These are phyloP conservation scores for Aspergillus hancockii DNA, from an alignment of 495 filamentous ascomycete genomes.

Conservation along the genomic window DNA sequence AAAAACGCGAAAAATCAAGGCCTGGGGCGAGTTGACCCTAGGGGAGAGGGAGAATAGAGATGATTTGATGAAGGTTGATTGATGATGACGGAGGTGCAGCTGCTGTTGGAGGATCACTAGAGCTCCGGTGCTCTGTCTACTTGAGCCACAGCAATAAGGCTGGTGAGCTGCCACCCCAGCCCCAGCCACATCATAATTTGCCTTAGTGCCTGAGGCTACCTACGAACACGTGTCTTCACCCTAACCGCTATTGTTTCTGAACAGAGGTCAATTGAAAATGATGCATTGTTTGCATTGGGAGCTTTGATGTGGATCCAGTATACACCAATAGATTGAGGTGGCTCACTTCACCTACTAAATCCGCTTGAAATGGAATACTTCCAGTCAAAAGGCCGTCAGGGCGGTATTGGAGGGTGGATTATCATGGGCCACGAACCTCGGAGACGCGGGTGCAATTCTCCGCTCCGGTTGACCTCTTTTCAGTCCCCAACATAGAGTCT, in stretches of 20 bases:
- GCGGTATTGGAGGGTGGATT: slow-evolving; percentile 2
- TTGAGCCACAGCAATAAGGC: slow-evolving; percentile 15
- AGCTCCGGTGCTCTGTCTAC: slow-evolving; percentile 3
- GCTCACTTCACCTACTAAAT: background rate
- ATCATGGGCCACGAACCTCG: slow-evolving; percentile 17
- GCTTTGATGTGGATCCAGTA: background rate
- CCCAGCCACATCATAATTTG: slow-evolving; percentile 12
- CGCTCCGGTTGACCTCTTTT: slow-evolving; percentile 30
- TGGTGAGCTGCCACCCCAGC: background rate
- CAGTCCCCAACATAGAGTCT: slow-evolving; percentile 29
- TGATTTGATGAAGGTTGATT: background rate
- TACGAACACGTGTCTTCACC: slow-evolving; percentile 11
- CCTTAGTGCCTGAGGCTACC: slow-evolving; percentile 19
- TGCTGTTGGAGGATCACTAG: slow-evolving; percentile 1
- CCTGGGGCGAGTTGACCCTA: background rate
- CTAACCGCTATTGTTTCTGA: background rate
- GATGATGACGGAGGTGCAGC: slow-evolving; percentile 14
- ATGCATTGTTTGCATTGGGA: background rate
- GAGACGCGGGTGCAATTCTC: slow-evolving; percentile 28
- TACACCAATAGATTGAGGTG: background rate
- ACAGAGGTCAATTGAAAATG: background rate
- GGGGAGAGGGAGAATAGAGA: slow-evolving; percentile 3
- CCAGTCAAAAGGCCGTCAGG: background rate
- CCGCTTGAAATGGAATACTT: background rate
- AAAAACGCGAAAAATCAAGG: background rate